Base-by-base conservation (phyloP, 2,329 filamentous ascomycete species). In the Epichloe aotearoae region DNA sequence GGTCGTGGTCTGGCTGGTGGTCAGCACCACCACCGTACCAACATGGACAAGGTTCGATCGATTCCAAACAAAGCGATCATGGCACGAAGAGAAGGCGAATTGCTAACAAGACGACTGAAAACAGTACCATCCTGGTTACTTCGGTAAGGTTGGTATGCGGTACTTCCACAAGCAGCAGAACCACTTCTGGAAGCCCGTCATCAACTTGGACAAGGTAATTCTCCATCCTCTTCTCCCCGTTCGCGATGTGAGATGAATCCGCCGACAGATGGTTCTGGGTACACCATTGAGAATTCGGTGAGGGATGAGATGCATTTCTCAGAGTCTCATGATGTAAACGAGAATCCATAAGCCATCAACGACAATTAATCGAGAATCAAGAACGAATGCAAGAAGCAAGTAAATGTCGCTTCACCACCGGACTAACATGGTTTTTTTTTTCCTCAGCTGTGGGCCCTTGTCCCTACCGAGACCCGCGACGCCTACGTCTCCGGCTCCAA, bases 51-150 rank as follows among this genome's bases (percentile, higher is more conserved):
- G 88, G 76, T 77, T 89, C 66, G 84, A 88, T 73, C 23, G 10
- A 42, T n/a, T 17, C 38, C n/a, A 12, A 47, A 30, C 4, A 5
- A 34, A 11, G 11, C 26, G 17, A 52, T 23, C 14, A 17, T 11
- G 14, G 37, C 12, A 53, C 20, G 55, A 55, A 43, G 41, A 34
- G 40, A 49, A 10, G 43, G 34, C 30, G 40, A 41, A 39, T 52
- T 51, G 52, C 66, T 67, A 58, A 67, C 63, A 47, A 48, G 49
- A 53, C 8, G 14, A 15, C 56, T 52, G 41, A 54, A 53, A 53
- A 66, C 82, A 91, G 76, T 89, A 91, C 84, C 88, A 95, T 71
- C 89, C 91, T 58, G 93, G 93, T 88, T 97, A 97, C 87, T 97
- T 96, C 76, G 88, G 88, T 76, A 95, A 96, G 79, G 87, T 91